Evolutionary conservation across 1,284 basidiomycete species (phyloP), one percentile per base, ranked within the genome.

Genomic region (Stereum hirsutum): DNA sequence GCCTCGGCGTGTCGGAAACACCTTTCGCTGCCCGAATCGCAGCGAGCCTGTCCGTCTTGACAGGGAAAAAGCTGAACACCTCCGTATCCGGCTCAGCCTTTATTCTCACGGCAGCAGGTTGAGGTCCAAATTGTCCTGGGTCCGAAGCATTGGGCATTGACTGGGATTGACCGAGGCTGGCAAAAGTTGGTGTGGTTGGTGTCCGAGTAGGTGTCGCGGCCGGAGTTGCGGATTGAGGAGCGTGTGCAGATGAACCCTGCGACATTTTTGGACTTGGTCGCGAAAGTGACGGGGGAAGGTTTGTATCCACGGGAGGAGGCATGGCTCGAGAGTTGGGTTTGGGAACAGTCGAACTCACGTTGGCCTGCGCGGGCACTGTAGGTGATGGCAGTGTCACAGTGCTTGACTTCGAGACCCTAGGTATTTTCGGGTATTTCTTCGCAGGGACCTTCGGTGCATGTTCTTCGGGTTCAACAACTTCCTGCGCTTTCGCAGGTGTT

Each of bases 21-120:
- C n/a, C n/a, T 15, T 39, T 44, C 6, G 43, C 43, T 25, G 36
- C 37, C 8, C 43, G 43, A 10, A 44, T 31, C 1, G 37, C 43
- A 17, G 36, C 43, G 23, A 44, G 36, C 11, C 43, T 19, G n/a
- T n/a, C n/a, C n/a, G n/a, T n/a, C n/a, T n/a, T n/a, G n/a, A n/a
- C n/a, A n/a, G n/a, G n/a, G n/a, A n/a, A n/a, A n/a, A n/a, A n/a
- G 43, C 37, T 19, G 15, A 38, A 6, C 12, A 25, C 23, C 14
- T 39, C 37, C 12, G 36, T 19, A 7, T 44, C 38, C 6, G 17
- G 43, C 21, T 44, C 33, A 14, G 11, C 10, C 23, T 38, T 38
- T 19, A 38, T 24, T 21, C 8, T 38, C n/a, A 24, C 23, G 17
- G 43, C 30, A 26, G 28, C 15, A 43, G 20, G 32, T 23, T 30